Evolutionary conservation across 192 early-diverging fungal genomes (phyloP).

Genomic region (Backusella mclennaniae): DNA sequence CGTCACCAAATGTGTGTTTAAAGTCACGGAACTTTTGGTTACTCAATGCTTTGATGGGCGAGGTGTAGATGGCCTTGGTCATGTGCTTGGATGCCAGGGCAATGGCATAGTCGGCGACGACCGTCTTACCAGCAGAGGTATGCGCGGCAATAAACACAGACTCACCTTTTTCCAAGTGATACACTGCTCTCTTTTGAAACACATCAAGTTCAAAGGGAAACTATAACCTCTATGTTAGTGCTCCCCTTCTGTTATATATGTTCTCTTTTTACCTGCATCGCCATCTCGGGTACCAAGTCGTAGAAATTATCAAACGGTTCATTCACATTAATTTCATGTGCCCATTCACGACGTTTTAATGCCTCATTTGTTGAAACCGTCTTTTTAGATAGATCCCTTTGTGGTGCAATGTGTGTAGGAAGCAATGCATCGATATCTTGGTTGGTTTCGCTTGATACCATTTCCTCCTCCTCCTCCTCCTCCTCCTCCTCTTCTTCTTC

Average conservation of each 20-base stretch:
- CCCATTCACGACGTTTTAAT: conserved; percentile 72
- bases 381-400: conserved; percentile 13
- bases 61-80: conserved; percentile 97
- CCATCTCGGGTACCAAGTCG: conserved; percentile 87
- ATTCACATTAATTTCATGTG: conserved; percentile 88
- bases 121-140: conserved; percentile 98
- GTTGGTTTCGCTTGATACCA: not conserved
- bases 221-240: conserved; percentile 21
- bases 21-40: conserved; percentile 99
- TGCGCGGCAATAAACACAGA: conserved; percentile 98
- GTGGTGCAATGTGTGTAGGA: conserved; percentile 21
- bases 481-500: not conserved
- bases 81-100: conserved; percentile 91
- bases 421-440: conserved; percentile 33
- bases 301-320: conserved; percentile 88
- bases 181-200: conserved; percentile 97
- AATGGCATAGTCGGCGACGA: conserved; percentile 98
- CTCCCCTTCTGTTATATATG: not conserved
- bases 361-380: conserved; percentile 4
- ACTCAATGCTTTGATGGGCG: conserved; percentile 97
- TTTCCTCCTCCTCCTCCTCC: not conserved
- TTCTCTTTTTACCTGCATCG: conserved; percentile 54
- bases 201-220: conserved; percentile 95
- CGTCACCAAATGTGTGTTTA: conserved; percentile 77
- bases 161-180: conserved; percentile 92